Percentiles rank a stretch among this genome's conserved stretches.
phyloP scores from a whole-genome alignment of 2,329 filamentous ascomycete genomes.

The Dactylellina cionopaga region DNA sequence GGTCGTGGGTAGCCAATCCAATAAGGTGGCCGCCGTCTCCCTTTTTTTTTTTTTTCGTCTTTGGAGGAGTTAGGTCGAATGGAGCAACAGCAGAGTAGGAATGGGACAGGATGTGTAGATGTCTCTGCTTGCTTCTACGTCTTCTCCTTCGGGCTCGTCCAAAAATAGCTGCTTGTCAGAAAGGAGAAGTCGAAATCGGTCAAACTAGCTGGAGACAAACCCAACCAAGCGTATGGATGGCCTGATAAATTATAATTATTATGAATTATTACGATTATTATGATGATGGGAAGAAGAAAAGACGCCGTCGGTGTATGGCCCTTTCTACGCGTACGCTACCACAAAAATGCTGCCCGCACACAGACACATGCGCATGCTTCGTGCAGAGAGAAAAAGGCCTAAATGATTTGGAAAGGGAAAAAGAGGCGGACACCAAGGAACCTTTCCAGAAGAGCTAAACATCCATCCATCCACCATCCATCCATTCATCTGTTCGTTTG shows the following conservation, averaged over 20 bases:
- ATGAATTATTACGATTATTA: not conserved
- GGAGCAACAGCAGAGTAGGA: too few relatives aligned
- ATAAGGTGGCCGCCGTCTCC: constrained; percentile 2
- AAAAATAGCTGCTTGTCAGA: constrained; percentile 39
- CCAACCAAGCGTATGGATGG: not conserved
- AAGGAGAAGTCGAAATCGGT: not conserved
- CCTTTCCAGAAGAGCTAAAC: constrained; percentile 32
- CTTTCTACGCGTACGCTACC: constrained; percentile 6
- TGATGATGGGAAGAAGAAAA: not conserved
- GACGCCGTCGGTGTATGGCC: constrained; percentile 13
- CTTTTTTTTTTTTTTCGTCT: constrained; percentile 7
- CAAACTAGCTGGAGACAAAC: not conserved
- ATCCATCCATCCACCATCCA: too few relatives aligned
- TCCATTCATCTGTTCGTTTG: not conserved
- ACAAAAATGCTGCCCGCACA: not conserved
- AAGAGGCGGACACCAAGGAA: not conserved
- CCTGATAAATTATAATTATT: too few relatives aligned
- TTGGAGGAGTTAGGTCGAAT: not conserved
- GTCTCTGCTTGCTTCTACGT: not conserved
- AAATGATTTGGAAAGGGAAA: constrained; percentile 4
- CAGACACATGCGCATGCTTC: not conserved
- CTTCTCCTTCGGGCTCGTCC: not conserved
- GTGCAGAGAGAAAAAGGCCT: not conserved
- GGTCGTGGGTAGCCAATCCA: constrained; percentile 10
- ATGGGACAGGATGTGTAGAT: too few relatives aligned